A percentile compares a stretch with the other conserved stretches of the same genome.
phyloP scores from a whole-genome alignment of 1,284 basidiomycete genomes.

The Austroboletus novae-zelandiae region DNA sequence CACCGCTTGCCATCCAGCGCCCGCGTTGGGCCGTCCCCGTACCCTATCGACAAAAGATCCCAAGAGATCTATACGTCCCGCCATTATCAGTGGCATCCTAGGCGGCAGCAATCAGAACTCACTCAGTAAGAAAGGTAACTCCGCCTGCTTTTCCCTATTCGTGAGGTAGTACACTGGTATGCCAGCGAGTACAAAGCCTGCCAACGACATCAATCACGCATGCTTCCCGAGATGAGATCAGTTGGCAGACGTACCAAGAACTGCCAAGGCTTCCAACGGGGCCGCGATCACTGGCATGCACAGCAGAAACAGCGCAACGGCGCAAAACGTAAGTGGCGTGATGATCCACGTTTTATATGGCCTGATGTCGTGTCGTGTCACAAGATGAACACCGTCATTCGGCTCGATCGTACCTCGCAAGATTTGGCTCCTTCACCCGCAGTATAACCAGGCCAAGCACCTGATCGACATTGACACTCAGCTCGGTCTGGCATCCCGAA shows the following conservation, averaged over 20 bases:
- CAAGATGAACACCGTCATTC: not conserved
- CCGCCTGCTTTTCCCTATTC: slow-evolving; percentile 45
- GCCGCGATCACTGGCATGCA: slow-evolving; percentile 96
- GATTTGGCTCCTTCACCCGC: slow-evolving; percentile 86
- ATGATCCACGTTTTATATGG: slow-evolving; percentile 91
- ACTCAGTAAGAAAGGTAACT: slow-evolving; percentile 49
- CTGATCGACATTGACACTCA: slow-evolving; percentile 35
- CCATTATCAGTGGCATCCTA: slow-evolving; percentile 1
- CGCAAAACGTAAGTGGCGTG: slow-evolving; percentile 90
- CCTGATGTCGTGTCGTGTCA: slow-evolving; percentile 37
- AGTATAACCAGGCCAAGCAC: slow-evolving; percentile 87
- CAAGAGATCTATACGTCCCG: slow-evolving; percentile 39
- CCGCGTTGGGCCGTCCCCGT: slow-evolving; percentile 48
- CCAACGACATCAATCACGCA: slow-evolving; percentile 1
- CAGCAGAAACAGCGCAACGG: slow-evolving; percentile 88
- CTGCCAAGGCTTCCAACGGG: slow-evolving; percentile 83
- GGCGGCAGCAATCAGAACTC: slow-evolving; percentile 24
- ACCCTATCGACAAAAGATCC: slow-evolving; percentile 43
- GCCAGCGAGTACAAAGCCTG: slow-evolving; percentile 71
- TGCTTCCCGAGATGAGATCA: not conserved
- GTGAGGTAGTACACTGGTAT: slow-evolving; percentile 86
- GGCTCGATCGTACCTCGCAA: slow-evolving; percentile 60
- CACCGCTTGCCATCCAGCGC: slow-evolving; percentile 71
- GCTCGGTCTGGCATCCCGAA: not conserved
- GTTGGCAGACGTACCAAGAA: slow-evolving; percentile 60